Evolutionary conservation across 352 stramenopile genomes (phyloP).

Genomic region (Phytophthora boehmeriae): DNA sequence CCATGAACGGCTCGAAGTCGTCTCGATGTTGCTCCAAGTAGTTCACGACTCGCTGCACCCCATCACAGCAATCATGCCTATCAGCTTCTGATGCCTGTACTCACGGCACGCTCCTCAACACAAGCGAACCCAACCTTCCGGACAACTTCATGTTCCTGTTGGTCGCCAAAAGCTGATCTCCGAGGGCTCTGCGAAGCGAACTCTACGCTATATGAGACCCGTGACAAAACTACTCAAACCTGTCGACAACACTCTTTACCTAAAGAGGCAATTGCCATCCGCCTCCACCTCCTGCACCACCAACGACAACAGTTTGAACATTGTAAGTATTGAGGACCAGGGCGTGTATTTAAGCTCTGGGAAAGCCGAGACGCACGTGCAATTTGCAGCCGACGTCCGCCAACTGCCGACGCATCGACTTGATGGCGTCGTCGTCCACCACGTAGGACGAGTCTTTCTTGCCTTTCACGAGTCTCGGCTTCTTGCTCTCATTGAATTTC

Average conservation of each 20-base stretch:
- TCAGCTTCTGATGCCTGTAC: neutral
- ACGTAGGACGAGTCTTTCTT: constrained; percentile 34
- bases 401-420: constrained; percentile 64
- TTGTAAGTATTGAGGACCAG: too few species aligned
- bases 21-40: constrained; percentile 74
- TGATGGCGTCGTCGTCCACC: constrained; percentile 55
- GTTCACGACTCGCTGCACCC: constrained; percentile 62
- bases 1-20: constrained; percentile 89
- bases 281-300: constrained; percentile 78
- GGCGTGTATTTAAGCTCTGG: too few species aligned
- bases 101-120: neutral
- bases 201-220: constrained; percentile 17
- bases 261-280: constrained; percentile 87
- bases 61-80: neutral
- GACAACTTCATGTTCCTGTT: constrained; percentile 67
- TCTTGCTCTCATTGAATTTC: constrained; percentile 27
- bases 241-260: constrained; percentile 32
- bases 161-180: constrained; percentile 81
- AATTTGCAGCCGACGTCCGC: constrained; percentile 69
- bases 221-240: neutral
- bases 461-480: neutral
- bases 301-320: too few species aligned
- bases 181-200: constrained; percentile 47
- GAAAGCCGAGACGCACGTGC: constrained; percentile 21
- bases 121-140: constrained; percentile 45